A percentile compares a stretch with the other conserved stretches of the same genome.
Evolutionary conservation across 768 basidiomycete species (phyloP).

Genomic region (Termitomyces sp.): DNA sequence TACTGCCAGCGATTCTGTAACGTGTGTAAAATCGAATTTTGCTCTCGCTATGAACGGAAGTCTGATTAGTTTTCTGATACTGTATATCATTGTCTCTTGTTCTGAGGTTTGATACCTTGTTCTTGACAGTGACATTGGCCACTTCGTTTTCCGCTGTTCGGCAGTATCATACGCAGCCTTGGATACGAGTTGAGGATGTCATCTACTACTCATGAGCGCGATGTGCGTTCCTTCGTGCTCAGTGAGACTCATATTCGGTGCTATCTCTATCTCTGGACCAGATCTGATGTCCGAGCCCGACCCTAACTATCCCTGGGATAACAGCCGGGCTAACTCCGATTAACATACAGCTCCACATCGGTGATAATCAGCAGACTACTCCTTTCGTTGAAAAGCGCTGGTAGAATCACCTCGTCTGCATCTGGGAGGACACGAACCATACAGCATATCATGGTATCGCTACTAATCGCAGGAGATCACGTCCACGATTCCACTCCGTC

Average conservation of each 20-base stretch:
- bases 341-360: conserved; percentile 13
- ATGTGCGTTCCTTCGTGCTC: background rate
- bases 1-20: background rate
- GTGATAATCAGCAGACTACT: conserved; percentile 20
- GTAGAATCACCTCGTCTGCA: background rate
- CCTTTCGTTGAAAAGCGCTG: conserved; percentile 18
- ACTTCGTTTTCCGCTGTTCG: conserved; percentile 11
- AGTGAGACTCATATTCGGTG: background rate
- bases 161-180: conserved; percentile 6
- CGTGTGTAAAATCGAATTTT: background rate
- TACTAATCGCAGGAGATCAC: no score
- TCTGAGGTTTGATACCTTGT: conserved; percentile 15
- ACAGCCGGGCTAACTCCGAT: background rate
- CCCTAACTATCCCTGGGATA: background rate
- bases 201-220: conserved; percentile 15
- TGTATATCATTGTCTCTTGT: conserved; percentile 8
- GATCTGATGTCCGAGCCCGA: conserved; percentile 4
- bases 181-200: conserved; percentile 17
- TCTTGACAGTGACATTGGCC: conserved; percentile 14
- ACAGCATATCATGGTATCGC: no score
- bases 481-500: no score
- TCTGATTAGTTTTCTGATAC: background rate
- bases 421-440: background rate
- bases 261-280: background rate
- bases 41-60: background rate